These are phyloP conservation scores for Fusarium tupiense DNA, from an alignment of 2,329 filamentous ascomycete genomes.

Conservation along the genomic window DNA sequence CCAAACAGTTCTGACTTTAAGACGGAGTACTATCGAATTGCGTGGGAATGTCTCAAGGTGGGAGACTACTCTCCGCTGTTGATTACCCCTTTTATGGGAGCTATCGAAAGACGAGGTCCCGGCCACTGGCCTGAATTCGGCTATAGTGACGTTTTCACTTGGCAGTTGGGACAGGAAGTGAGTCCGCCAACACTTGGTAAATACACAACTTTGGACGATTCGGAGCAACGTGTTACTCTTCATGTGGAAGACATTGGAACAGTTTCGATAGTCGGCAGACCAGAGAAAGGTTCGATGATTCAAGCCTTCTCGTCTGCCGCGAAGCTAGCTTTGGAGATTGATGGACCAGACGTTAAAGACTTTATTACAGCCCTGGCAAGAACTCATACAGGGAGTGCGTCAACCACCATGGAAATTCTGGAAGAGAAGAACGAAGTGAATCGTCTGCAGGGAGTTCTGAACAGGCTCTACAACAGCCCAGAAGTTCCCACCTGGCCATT, in stretches of 20 bases:
- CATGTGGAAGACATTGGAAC: neutral
- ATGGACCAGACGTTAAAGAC: neutral
- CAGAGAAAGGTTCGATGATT: neutral
- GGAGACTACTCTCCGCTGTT: neutral
- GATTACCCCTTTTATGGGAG: neutral
- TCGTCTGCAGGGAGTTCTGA: neutral
- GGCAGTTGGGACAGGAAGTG: neutral
- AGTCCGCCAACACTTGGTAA: accelerated
- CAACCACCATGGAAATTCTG: neutral
- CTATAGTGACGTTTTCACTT: neutral
- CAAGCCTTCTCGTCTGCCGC: neutral
- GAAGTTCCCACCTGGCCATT: neutral
- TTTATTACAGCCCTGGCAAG: neutral
- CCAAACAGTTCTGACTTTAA: neutral
- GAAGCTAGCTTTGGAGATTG: neutral
- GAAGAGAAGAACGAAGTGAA: neutral
- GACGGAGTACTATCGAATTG: neutral
- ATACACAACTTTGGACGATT: neutral
- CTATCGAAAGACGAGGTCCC: neutral
- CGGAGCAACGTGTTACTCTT: neutral
- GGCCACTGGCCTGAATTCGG: neutral
- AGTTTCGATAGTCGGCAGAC: neutral
- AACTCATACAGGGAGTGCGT: neutral
- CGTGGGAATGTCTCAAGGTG: neutral
- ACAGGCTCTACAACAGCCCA: neutral